A percentile compares a stretch with the other conserved stretches of the same genome.
phyloP scores from a whole-genome alignment of 2,329 filamentous ascomycete species.

The Trichoderma endophyticum region DNA sequence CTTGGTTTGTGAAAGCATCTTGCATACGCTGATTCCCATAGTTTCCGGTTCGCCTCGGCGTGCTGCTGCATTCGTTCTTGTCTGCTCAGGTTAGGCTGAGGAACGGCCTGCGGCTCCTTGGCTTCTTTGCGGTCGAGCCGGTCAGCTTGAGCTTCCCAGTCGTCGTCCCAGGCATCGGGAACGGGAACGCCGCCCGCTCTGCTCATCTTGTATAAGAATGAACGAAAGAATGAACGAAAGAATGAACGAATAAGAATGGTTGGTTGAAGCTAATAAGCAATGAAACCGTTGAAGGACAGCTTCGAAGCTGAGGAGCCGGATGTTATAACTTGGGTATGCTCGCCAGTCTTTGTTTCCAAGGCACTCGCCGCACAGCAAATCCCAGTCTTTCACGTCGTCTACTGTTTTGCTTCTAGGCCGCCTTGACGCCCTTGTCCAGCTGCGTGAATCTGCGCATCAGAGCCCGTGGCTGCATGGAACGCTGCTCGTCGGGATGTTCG shows the following conservation, averaged over 20 bases:
- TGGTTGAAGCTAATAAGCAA: not conserved
- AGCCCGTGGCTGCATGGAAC: not conserved
- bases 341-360: not conserved
- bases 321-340: not conserved
- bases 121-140: constrained; percentile 38
- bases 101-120: constrained; percentile 32
- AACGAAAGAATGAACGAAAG: not conserved
- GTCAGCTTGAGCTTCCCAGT: constrained; percentile 82
- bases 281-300: not conserved
- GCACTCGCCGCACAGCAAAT: not conserved
- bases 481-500: not conserved
- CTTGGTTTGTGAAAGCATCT: not conserved
- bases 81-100: constrained; percentile 56
- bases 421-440: not conserved
- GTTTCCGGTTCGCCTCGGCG: constrained; percentile 74
- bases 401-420: not conserved
- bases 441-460: not conserved
- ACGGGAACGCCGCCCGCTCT: constrained; percentile 52
- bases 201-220: constrained; percentile 36
- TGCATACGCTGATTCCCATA: constrained; percentile 84
- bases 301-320: not conserved
- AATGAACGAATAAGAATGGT: not conserved
- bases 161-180: constrained; percentile 84
- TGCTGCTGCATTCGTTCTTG: constrained; percentile 78
- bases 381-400: not conserved